A percentile compares a stretch with the other conserved stretches of the same genome.
These are phyloP conservation scores for Prunus yedoensis DNA, from an alignment of 331 rosid species.

Conservation along the genomic window DNA sequence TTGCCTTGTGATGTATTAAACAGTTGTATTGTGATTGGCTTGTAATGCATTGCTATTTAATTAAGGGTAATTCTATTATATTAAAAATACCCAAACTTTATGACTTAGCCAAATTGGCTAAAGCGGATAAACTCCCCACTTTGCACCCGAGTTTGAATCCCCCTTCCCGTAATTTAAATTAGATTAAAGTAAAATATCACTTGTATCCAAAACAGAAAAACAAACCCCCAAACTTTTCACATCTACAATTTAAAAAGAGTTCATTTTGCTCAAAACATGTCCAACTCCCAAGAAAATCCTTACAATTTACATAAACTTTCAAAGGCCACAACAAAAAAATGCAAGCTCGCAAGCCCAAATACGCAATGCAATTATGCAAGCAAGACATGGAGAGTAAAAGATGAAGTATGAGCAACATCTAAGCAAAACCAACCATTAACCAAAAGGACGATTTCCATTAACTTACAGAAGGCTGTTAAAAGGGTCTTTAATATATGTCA, in stretches of 20 bases:
- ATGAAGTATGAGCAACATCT: background rate
- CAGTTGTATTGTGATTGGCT: background rate
- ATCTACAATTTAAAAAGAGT: too few relatives aligned
- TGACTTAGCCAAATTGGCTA: too few relatives aligned
- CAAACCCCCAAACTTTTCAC: too few relatives aligned
- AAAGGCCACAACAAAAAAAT: background rate
- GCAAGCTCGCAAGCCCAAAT: background rate
- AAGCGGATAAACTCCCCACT: rapidly evolving
- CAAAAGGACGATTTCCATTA: background rate
- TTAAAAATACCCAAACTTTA: too few relatives aligned
- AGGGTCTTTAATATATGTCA: background rate
- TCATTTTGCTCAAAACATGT: too few relatives aligned
- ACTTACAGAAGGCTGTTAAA: constrained; percentile 17
- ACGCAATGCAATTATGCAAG: background rate
- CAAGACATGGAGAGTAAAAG: background rate
- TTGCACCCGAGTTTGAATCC: too few relatives aligned
- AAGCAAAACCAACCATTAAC: background rate
- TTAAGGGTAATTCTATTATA: too few relatives aligned
- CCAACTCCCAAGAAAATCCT: too few relatives aligned
- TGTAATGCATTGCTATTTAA: background rate
- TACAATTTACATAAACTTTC: too few relatives aligned
- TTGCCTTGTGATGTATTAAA: background rate
- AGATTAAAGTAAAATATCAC: too few relatives aligned
- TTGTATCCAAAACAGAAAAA: too few relatives aligned
- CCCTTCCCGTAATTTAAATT: too few relatives aligned